Conservation (phyloP, 1,139 yeast genomes). For the Kluyveromyces sp. region DNA sequence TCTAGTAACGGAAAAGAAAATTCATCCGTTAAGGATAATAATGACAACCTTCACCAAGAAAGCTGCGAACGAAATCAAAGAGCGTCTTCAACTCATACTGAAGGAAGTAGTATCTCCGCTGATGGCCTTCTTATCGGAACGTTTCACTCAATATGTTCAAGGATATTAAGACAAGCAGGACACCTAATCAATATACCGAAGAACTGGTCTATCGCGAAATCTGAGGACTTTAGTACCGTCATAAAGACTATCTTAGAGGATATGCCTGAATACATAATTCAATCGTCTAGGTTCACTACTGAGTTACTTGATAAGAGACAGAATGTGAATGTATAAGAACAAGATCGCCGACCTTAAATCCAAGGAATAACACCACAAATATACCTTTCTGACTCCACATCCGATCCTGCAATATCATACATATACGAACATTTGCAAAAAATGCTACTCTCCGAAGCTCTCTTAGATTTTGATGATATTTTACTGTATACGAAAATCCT, state of each 20-base stretch:
- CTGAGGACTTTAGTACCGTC: slow-evolving; percentile 49
- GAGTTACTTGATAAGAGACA: slow-evolving; percentile 20
- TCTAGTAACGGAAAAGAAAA: slow-evolving; percentile 42
- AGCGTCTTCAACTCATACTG: slow-evolving; percentile 43
- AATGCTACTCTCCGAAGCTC: slow-evolving; percentile 32
- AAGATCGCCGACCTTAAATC: slow-evolving; percentile 50
- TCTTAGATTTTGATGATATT: slow-evolving; percentile 81
- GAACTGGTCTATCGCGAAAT: slow-evolving; percentile 48
- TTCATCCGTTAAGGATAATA: slow-evolving; percentile 54
- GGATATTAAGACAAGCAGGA: slow-evolving; percentile 54
- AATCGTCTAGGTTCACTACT: slow-evolving; percentile 18
- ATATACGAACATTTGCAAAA: slow-evolving; percentile 49
- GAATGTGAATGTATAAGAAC: slow-evolving; percentile 33
- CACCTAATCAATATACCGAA: slow-evolving; percentile 38
- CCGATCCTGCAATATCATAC: slow-evolving; percentile 28
- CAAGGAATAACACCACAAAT: slow-evolving; percentile 33
- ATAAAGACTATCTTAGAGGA: slow-evolving; percentile 38
- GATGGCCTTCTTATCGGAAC: slow-evolving; percentile 64
- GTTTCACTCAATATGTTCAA: slow-evolving; percentile 71
- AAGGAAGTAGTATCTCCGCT: slow-evolving; percentile 32
- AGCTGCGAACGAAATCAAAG: slow-evolving; percentile 79
- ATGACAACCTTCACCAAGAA: slow-evolving; percentile 89
- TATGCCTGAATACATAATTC: slow-evolving; percentile 30
- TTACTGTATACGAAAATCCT: slow-evolving; percentile 48
- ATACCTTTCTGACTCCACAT: slow-evolving; percentile 25